These are phyloP conservation scores for Penicillium sp. DNA, from an alignment of 2,329 filamentous ascomycete genomes.

Conservation along the genomic window DNA sequence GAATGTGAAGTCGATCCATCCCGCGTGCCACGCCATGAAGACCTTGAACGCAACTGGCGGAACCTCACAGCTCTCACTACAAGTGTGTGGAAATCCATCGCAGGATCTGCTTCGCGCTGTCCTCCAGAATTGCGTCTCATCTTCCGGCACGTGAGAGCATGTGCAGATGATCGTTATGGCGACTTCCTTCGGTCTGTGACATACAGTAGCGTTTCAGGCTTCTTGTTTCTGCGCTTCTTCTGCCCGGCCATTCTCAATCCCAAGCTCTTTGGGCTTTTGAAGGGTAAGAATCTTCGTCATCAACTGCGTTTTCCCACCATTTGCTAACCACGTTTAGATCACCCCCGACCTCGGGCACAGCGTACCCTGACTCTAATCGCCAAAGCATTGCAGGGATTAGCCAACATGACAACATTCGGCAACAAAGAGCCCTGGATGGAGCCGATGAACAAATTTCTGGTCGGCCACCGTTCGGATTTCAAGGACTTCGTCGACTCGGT, in stretches of 20 bases:
- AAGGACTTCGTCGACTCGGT: slow-evolving; percentile 85
- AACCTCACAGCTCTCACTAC: slow-evolving; percentile 74
- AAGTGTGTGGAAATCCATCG: slow-evolving; percentile 82
- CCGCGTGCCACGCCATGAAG: slow-evolving; percentile 65
- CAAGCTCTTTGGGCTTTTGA: slow-evolving; percentile 84
- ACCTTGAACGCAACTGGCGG: slow-evolving; percentile 81
- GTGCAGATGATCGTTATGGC: slow-evolving; percentile 91
- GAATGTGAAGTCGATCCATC: slow-evolving; percentile 96
- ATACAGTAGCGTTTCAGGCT: slow-evolving; percentile 93
- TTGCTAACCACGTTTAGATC: slow-evolving; percentile 56
- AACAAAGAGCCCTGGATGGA: slow-evolving; percentile 99
- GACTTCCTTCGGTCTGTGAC: slow-evolving; percentile 86
- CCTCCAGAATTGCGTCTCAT: slow-evolving; percentile 81
- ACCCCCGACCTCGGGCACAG: slow-evolving; percentile 79
- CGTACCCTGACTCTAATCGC: slow-evolving; percentile 89
- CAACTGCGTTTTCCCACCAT: neutral
- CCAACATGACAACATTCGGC: slow-evolving; percentile 87
- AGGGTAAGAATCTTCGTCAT: slow-evolving; percentile 49
- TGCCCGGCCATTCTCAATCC: slow-evolving; percentile 95
- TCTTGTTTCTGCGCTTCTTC: slow-evolving; percentile 91
- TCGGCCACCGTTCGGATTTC: slow-evolving; percentile 73
- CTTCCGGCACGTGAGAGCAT: slow-evolving; percentile 86
- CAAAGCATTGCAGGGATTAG: slow-evolving; percentile 86
- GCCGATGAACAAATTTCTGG: slow-evolving; percentile 90
- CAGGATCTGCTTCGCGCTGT: slow-evolving; percentile 70